phyloP scores from a whole-genome alignment of 2,329 filamentous ascomycete genomes.

The Penicillium sp. region DNA sequence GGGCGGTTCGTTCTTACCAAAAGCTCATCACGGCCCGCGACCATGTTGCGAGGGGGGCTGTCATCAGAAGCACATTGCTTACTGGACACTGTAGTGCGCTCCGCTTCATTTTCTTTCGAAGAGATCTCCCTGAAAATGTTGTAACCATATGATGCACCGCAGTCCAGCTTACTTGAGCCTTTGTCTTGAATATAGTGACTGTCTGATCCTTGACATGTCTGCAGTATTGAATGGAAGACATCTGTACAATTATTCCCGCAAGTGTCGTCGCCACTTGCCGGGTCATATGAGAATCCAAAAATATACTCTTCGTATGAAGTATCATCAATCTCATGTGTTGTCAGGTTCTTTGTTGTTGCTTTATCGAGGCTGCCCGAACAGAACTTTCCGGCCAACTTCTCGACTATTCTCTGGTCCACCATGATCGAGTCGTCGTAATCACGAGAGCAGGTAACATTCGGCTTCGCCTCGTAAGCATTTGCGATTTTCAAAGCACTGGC shows the following conservation, averaged over 20 bases:
- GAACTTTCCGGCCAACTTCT: neutral
- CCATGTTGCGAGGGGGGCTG: neutral
- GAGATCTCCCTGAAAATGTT: too few species aligned
- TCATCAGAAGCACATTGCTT: neutral
- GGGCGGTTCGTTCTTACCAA: neutral
- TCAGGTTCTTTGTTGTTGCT: neutral
- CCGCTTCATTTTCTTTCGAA: neutral
- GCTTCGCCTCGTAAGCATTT: neutral
- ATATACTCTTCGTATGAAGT: neutral
- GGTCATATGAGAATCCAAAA: neutral
- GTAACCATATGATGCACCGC: too few species aligned
- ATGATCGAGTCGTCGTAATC: neutral
- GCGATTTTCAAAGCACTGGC: neutral
- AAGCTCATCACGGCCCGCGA: neutral
- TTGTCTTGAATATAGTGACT: too few species aligned
- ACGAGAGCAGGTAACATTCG: neutral
- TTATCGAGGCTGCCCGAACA: neutral
- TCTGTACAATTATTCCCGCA: neutral
- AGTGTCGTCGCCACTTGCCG: neutral
- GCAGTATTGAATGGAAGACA: too few species aligned
- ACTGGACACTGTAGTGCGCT: neutral
- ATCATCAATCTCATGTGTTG: neutral
- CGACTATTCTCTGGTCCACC: neutral
- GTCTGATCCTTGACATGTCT: too few species aligned
- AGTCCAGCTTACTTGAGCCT: too few species aligned